Percentiles rank a stretch among this genome's conserved stretches.
phyloP scores from a whole-genome alignment of 2,329 filamentous ascomycete species.

The Aphanocladium album region DNA sequence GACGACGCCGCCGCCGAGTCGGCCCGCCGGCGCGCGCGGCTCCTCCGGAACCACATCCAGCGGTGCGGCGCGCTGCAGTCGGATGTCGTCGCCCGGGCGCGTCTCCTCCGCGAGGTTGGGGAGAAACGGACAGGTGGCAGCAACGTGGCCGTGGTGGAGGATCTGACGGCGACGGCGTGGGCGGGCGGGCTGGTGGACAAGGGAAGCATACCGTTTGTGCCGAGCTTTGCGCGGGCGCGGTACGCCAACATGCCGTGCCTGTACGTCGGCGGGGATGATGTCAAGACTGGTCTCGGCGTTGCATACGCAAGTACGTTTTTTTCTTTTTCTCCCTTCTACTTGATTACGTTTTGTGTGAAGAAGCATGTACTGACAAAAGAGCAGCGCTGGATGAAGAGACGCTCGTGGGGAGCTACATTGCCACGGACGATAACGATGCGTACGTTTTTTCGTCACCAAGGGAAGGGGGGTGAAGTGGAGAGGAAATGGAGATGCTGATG shows the following conservation, averaged over 20 bases:
- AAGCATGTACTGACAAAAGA: background rate
- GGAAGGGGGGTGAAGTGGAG: background rate
- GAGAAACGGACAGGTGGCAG: too few relatives aligned
- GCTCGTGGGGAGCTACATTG: conserved; percentile 37
- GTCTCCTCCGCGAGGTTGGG: conserved; percentile 25
- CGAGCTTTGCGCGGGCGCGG: conserved; percentile 22
- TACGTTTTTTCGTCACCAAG: conserved; percentile 21
- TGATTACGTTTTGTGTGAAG: too few relatives aligned
- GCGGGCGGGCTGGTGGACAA: conserved; percentile 34
- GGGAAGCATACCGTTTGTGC: conserved; percentile 34
- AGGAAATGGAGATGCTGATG: background rate
- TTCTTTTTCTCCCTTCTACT: background rate
- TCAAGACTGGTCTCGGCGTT: conserved; percentile 35
- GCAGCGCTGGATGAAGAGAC: conserved; percentile 30
- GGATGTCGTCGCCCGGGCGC: conserved; percentile 27
- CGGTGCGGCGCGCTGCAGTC: conserved; percentile 28
- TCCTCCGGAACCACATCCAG: conserved; percentile 34
- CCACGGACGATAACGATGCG: conserved; percentile 38
- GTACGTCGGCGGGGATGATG: conserved; percentile 35
- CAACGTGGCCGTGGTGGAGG: conserved; percentile 18
- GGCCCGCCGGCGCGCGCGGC: conserved; percentile 22
- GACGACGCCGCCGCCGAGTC: conserved; percentile 33
- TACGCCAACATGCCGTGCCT: conserved; percentile 35
- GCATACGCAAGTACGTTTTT: conserved; percentile 39
- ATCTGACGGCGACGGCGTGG: conserved; percentile 32